These are phyloP conservation scores for Asterophora parasitica DNA, from an alignment of 768 basidiomycete genomes.

Conservation along the genomic window DNA sequence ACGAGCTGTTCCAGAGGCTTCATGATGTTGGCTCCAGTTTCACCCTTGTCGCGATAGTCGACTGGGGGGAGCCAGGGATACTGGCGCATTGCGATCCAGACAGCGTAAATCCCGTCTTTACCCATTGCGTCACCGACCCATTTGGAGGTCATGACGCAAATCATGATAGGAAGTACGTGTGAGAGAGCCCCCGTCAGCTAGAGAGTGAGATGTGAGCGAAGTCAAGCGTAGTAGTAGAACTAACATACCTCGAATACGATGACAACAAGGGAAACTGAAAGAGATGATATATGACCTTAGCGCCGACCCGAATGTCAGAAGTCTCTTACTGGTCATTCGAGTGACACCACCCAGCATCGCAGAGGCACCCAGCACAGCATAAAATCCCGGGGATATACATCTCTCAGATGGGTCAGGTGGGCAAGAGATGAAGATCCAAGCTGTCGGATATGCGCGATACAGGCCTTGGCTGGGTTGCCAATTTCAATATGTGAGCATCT, in stretches of 20 bases:
- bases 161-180: conserved; percentile 80
- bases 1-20: conserved; percentile 45
- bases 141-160: conserved; percentile 72
- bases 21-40: conserved; percentile 60
- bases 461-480: conserved; percentile 50
- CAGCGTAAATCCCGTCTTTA: conserved; percentile 64
- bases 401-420: conserved; percentile 64
- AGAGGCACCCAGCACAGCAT: conserved; percentile 72
- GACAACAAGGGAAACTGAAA: conserved; percentile 65
- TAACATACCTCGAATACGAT: conserved; percentile 60
- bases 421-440: conserved; percentile 69
- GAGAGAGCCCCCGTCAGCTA: conserved; percentile 76
- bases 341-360: conserved; percentile 76
- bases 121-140: conserved; percentile 73
- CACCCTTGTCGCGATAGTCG: conserved; percentile 61
- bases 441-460: conserved; percentile 58
- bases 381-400: conserved; percentile 73
- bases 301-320: not conserved
- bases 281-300: conserved; percentile 3
- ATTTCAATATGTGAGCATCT: not conserved
- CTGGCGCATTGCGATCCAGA: conserved; percentile 66
- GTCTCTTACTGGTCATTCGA: conserved; percentile 61
- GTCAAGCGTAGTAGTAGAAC: not conserved
- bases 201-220: not conserved
- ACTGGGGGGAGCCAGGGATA: conserved; percentile 69